Base-by-base conservation (phyloP, 2,329 filamentous ascomycete genomes). In the Ustilaginoidea virens region DNA sequence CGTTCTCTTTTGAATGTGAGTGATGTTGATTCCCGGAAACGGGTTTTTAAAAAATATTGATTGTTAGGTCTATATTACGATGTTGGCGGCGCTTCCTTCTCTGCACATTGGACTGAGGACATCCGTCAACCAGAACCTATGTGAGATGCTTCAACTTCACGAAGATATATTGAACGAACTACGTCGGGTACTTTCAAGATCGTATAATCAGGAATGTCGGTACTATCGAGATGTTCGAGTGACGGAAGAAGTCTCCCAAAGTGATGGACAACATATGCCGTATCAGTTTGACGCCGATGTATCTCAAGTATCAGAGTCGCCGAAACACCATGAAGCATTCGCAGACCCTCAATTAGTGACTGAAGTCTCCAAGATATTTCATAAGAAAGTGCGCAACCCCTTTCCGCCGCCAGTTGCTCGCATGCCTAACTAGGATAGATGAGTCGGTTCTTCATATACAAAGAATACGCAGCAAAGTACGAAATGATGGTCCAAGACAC, bases 391-490 rank as follows among this genome's bases (percentile, higher is more conserved):
- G 53, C 34, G 47, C 33, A 8, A 28, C 23, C 23, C 23, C 4
- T 6, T 6, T 12, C 13, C 14, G 7, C 14, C 7, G 11, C n/a
- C 7, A 7, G 5, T 16, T 14, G n/a, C 22, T 13, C 11, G 7
- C 13, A 16, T 24, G 17, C 30, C 35, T 6, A 39, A n/a, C n/a
- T 29, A 15, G 23, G 10, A 13, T 37, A 92, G 81, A 76, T 92
- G 56, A 69, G 71, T 34, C 73, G 74, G 0, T 90, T 96, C 54
- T 79, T 80, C 46, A 63, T 78, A 28, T 98, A 98, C 47, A 80
- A 92, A 54, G 81, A 92, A 42, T 98, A 93, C 48, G 80, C 81
- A 20, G 79, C 80, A 29, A 87, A 87, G 46, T 92, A 90, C 51
- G 82, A 92, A 40, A 64, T 83, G 39, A 80, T 94, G 61, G 73